Evolutionary conservation across 2,329 filamentous ascomycete genomes (phyloP).

Genomic region (Pseudocercospora ulei): DNA sequence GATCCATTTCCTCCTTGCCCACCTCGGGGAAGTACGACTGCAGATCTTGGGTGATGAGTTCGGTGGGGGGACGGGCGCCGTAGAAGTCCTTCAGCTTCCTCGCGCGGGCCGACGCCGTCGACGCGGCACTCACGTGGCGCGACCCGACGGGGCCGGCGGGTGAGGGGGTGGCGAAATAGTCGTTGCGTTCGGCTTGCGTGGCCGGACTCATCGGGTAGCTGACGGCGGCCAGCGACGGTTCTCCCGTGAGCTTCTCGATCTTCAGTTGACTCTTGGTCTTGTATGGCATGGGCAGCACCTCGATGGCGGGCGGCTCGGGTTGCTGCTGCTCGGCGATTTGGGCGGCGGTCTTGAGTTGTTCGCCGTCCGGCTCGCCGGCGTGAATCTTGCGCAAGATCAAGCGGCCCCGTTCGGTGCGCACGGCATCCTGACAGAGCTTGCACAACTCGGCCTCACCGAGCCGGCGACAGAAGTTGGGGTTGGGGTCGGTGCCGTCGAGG

Average conservation of each 20-base stretch:
- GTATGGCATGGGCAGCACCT: slow-evolving; percentile 48
- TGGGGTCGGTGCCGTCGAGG: slow-evolving; percentile 71
- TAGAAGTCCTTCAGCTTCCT: slow-evolving; percentile 69
- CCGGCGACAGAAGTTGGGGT: slow-evolving; percentile 68
- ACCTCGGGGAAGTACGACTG: slow-evolving; percentile 97
- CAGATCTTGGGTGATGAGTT: slow-evolving; percentile 91
- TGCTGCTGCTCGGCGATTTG: slow-evolving; percentile 77
- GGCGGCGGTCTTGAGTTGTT: slow-evolving; percentile 78
- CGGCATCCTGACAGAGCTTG: slow-evolving; percentile 79
- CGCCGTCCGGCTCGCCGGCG: slow-evolving; percentile 73
- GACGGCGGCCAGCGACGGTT: slow-evolving; percentile 68
- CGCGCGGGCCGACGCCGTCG: slow-evolving; percentile 37
- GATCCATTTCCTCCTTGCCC: slow-evolving; percentile 85
- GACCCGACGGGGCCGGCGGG: slow-evolving; percentile 15
- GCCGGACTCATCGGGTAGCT: slow-evolving; percentile 80
- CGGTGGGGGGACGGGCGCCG: slow-evolving; percentile 83
- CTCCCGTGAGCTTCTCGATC: slow-evolving; percentile 79
- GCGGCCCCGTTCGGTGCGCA: slow-evolving; percentile 75
- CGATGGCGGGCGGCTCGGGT: slow-evolving; percentile 46
- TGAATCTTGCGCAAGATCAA: slow-evolving; percentile 90
- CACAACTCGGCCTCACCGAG: slow-evolving; percentile 80
- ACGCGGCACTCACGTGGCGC: slow-evolving; percentile 31
- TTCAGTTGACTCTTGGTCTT: slow-evolving; percentile 77
- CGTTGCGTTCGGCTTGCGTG: slow-evolving; percentile 55
- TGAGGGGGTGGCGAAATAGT: slow-evolving; percentile 40